Conservation (phyloP, 805 yeast genomes). For the Maudiozyma serrabonitensis region DNA sequence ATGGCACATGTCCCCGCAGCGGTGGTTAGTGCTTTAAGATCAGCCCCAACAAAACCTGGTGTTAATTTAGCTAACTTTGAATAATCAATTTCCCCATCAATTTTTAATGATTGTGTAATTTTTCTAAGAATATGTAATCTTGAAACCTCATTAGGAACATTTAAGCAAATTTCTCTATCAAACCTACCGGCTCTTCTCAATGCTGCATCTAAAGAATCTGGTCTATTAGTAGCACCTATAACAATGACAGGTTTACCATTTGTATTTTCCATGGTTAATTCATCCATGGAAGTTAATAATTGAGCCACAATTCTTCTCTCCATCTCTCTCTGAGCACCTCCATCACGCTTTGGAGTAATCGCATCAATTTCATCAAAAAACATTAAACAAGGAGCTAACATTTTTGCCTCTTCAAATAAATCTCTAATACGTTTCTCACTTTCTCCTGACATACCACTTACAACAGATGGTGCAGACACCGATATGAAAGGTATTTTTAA, state of each 20-base stretch:
- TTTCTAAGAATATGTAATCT: constrained; percentile 66
- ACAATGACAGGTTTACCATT: constrained; percentile 88
- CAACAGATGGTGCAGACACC: constrained; percentile 90
- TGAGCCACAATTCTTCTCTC: constrained; percentile 96
- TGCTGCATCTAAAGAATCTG: constrained; percentile 91
- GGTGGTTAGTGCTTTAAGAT: constrained; percentile 82
- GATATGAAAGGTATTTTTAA: constrained; percentile 86
- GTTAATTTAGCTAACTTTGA: constrained; percentile 75
- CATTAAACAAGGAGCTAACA: constrained; percentile 82
- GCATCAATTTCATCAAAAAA: constrained; percentile 97
- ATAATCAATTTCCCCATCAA: constrained; percentile 65
- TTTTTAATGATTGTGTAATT: constrained; percentile 57
- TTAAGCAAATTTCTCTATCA: constrained; percentile 86
- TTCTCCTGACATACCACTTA: constrained; percentile 99
- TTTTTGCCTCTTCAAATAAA: constrained; percentile 83
- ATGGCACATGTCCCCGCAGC: constrained; percentile 95
- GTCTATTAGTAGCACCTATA: constrained; percentile 94
- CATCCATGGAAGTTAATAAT: constrained; percentile 89
- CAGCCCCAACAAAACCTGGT: constrained; percentile 98
- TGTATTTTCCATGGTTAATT: constrained; percentile 76
- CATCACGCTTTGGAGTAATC: constrained; percentile 95
- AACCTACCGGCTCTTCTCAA: constrained; percentile 94
- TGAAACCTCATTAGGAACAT: constrained; percentile 86
- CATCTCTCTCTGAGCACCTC: constrained; percentile 92
- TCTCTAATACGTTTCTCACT: constrained; percentile 91